Percentiles rank a stretch among this genome's conserved stretches.
phyloP scores from a whole-genome alignment of 1,139 yeast species.

The Yamadazyma oceani region DNA sequence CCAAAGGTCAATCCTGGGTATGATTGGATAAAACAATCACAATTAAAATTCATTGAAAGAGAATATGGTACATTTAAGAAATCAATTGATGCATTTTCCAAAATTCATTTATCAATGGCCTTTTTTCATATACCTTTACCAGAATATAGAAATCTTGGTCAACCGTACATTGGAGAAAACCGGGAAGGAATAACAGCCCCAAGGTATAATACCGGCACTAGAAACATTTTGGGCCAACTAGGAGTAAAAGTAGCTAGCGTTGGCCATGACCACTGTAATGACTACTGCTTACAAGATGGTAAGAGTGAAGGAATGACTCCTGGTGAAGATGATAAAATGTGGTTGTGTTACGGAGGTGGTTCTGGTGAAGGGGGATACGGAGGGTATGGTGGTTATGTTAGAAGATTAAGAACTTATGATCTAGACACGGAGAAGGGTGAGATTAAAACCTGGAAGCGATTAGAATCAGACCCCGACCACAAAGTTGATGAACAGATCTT shows the following conservation, averaged over 20 bases:
- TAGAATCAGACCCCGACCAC: slow-evolving; percentile 52
- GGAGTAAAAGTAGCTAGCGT: slow-evolving; percentile 76
- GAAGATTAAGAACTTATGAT: slow-evolving; percentile 74
- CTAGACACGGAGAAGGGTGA: slow-evolving; percentile 52
- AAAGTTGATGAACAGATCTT: slow-evolving; percentile 59
- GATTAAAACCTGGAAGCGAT: slow-evolving; percentile 74
- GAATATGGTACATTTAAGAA: slow-evolving; percentile 33
- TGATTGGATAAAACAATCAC: slow-evolving; percentile 80
- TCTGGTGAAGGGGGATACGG: slow-evolving; percentile 94
- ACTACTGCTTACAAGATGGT: slow-evolving; percentile 67
- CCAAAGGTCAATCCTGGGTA: slow-evolving; percentile 75
- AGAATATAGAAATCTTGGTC: slow-evolving; percentile 59
- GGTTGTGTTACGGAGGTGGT: slow-evolving; percentile 95
- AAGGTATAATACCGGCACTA: slow-evolving; percentile 61
- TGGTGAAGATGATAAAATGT: slow-evolving; percentile 41
- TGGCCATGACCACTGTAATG: slow-evolving; percentile 96
- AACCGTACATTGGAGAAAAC: slow-evolving; percentile 54
- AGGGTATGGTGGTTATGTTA: slow-evolving; percentile 80
- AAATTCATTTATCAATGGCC: slow-evolving; percentile 69
- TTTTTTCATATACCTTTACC: slow-evolving; percentile 93
- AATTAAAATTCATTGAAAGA: slow-evolving; percentile 59
- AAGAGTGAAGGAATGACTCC: slow-evolving; percentile 10
- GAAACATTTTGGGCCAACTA: slow-evolving; percentile 53
- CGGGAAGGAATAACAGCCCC: slow-evolving; percentile 84
- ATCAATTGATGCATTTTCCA: slow-evolving; percentile 28